Evolutionary conservation across 345 rosid genomes (phyloP).

Genomic region (Arabidopsis arenosa): DNA sequence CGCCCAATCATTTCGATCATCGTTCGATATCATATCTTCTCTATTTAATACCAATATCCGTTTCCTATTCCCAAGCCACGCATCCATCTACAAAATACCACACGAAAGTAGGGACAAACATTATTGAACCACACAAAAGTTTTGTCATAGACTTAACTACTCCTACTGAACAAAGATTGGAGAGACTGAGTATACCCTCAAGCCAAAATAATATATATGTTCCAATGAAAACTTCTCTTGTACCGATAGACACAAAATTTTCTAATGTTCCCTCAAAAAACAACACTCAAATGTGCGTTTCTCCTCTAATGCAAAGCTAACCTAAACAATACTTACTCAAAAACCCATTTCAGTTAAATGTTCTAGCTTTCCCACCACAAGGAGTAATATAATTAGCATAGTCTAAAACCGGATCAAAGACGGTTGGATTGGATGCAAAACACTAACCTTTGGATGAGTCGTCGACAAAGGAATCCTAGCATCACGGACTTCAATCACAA

Average conservation of each 20-base stretch:
- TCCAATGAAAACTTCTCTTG: neutral
- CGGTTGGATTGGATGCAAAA: neutral
- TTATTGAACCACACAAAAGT: neutral
- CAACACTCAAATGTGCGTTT: neutral
- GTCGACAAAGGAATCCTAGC: constrained; percentile 95
- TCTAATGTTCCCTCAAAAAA: neutral
- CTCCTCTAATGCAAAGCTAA: constrained; percentile 3
- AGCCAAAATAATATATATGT: neutral
- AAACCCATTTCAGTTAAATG: neutral
- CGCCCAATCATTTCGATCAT: constrained; percentile 94
- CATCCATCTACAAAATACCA: constrained; percentile 66
- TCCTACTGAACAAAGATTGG: neutral
- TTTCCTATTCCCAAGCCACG: constrained; percentile 95
- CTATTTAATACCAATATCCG: constrained; percentile 84
- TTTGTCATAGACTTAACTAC: constrained; percentile 1
- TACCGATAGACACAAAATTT: neutral
- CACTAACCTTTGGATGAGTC: constrained; percentile 76
- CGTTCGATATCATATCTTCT: constrained; percentile 92
- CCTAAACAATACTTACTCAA: neutral
- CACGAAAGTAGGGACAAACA: constrained; percentile 17
- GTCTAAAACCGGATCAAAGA: constrained; percentile 15
- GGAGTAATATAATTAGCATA: neutral
- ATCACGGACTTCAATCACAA: constrained; percentile 89
- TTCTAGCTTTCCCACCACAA: constrained; percentile 22
- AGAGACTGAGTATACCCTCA: neutral